These are phyloP conservation scores for Spergularia azorica DNA, from an alignment of 179 eudicot genomes.

Conservation along the genomic window DNA sequence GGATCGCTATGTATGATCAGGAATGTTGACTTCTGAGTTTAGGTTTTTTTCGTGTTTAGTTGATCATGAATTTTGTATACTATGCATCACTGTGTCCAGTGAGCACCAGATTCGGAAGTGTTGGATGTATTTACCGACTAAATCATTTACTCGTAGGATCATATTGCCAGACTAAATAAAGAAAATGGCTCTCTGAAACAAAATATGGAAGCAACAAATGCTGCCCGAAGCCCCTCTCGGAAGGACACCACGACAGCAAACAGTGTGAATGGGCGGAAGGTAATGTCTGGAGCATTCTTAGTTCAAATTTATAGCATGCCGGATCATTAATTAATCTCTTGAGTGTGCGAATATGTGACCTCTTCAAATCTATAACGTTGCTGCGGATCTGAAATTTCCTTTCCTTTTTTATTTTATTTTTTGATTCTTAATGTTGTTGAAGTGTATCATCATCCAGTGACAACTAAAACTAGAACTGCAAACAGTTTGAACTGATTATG, in stretches of 20 bases:
- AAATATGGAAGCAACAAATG: slow-evolving; percentile 52
- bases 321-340: not conserved
- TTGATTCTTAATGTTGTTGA: not conserved
- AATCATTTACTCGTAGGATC: slow-evolving; percentile 51
- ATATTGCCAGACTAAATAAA: slow-evolving; percentile 58
- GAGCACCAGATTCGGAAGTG: no score
- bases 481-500: no score
- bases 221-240: slow-evolving; percentile 49
- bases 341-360: slow-evolving; percentile 4
- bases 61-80: not conserved
- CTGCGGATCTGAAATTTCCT: not conserved
- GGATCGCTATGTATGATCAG: not conserved
- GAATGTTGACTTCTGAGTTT: no score
- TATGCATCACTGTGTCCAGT: no score
- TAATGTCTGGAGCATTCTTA: slow-evolving; percentile 28
- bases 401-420: not conserved
- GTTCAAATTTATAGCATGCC: no score
- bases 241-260: slow-evolving; percentile 45
- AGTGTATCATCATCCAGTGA: not conserved
- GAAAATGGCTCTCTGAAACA: slow-evolving; percentile 75
- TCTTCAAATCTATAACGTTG: not conserved
- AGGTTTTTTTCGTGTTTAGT: not conserved
- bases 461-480: not conserved
- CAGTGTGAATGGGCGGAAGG: slow-evolving; percentile 50
- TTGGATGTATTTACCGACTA: not conserved